A percentile compares a stretch with the other conserved stretches of the same genome.
These are phyloP conservation scores for Lunularia cruciata DNA, from an alignment of 225 moss, liverwort and hornwort species.

Conservation along the genomic window DNA sequence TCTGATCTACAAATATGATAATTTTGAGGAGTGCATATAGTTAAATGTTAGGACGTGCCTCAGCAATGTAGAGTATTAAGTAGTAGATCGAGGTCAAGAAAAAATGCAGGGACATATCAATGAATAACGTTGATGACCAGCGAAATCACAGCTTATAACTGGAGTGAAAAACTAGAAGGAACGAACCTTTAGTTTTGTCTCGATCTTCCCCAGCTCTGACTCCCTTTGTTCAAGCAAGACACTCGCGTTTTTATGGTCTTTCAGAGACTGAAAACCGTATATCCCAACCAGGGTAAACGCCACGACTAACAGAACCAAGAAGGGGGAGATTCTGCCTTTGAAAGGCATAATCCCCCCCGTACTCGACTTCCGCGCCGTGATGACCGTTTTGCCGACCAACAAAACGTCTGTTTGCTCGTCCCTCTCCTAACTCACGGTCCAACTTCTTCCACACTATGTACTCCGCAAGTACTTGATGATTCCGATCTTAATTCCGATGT, in stretches of 20 bases:
- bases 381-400: not conserved
- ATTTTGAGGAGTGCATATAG: no score
- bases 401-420: not conserved
- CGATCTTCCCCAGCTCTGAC: slow-evolving; percentile 39
- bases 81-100: not conserved
- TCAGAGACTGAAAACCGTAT: slow-evolving; percentile 53
- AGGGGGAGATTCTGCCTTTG: slow-evolving; percentile 41
- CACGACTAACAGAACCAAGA: slow-evolving; percentile 40
- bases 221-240: slow-evolving; percentile 41
- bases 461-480: not conserved
- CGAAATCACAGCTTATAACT: not conserved
- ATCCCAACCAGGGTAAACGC: slow-evolving; percentile 51
- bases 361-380: slow-evolving; percentile 40
- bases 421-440: not conserved
- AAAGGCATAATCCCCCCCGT: slow-evolving; percentile 43
- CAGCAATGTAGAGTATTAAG: no score
- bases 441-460: not conserved
- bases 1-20: no score
- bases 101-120: no score
- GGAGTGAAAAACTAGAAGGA: not conserved
- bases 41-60: no score
- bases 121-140: no score
- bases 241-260: slow-evolving; percentile 41
- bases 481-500: not conserved
- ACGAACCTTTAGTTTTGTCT: slow-evolving; percentile 41